These are phyloP conservation scores for Eimeria necatrix DNA, from an alignment of 169 alveolate species.

Conservation along the genomic window DNA sequence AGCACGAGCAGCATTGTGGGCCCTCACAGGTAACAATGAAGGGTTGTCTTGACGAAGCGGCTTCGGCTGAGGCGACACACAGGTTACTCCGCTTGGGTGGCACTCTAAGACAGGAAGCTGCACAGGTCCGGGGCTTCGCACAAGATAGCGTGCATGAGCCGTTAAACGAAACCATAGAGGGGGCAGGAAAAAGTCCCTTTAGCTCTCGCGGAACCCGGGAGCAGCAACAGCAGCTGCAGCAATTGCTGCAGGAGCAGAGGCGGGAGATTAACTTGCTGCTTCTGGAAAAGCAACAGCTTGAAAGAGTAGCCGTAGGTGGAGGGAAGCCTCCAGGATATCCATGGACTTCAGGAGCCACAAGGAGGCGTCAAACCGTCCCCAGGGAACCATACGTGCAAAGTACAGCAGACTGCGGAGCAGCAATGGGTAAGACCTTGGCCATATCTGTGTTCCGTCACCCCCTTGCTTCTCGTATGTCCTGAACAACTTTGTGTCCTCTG, in stretches of 20 bases:
- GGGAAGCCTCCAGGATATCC: background rate
- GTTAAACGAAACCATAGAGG: background rate
- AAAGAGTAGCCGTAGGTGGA: conserved; percentile 35
- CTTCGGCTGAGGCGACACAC: too few relatives aligned
- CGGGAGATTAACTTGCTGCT: conserved; percentile 16
- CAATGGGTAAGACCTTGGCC: background rate
- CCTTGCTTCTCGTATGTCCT: too few relatives aligned
- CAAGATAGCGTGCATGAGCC: too few relatives aligned
- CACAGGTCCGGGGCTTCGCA: too few relatives aligned
- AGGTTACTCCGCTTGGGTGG: too few relatives aligned
- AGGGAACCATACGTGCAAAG: conserved; percentile 10
- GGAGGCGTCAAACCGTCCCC: background rate
- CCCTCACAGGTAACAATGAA: too few relatives aligned
- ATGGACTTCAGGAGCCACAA: background rate
- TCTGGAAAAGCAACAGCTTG: conserved; percentile 23
- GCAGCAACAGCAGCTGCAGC: conserved; percentile 57
- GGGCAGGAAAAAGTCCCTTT: background rate
- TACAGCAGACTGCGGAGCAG: background rate
- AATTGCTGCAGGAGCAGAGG: conserved; percentile 46
- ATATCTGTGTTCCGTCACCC: too few relatives aligned
- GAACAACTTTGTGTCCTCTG: too few relatives aligned
- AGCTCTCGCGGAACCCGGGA: conserved; percentile 4
- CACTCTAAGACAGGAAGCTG: too few relatives aligned
- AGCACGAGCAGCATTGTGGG: too few relatives aligned
- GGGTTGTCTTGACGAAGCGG: too few relatives aligned